These are phyloP conservation scores for Coniferiporia sulphurascens DNA, from an alignment of 1,284 basidiomycete genomes.

Conservation along the genomic window DNA sequence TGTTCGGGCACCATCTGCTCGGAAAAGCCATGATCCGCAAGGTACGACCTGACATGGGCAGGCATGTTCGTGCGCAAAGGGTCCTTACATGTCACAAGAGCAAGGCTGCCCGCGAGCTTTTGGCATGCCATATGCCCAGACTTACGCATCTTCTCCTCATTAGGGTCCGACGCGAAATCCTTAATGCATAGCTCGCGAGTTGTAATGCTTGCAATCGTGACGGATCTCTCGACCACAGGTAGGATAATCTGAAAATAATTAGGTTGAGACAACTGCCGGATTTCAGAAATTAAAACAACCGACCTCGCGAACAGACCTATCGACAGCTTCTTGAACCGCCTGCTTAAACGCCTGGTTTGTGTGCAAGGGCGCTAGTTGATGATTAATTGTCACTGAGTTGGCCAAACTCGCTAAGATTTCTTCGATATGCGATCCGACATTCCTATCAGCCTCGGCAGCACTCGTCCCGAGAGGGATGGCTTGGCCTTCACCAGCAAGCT, in stretches of 20 bases:
- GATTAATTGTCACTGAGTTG: constrained; percentile 76
- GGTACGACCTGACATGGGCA: constrained; percentile 78
- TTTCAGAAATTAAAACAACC: constrained; percentile 21
- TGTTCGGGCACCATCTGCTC: constrained; percentile 73
- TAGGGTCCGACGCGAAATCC: constrained; percentile 94
- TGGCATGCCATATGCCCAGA: constrained; percentile 97
- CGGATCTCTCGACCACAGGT: constrained; percentile 98
- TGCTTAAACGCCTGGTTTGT: constrained; percentile 86
- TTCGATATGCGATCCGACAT: constrained; percentile 67
- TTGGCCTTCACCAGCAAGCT: constrained; percentile 49
- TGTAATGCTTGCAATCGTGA: constrained; percentile 98
- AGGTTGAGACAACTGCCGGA: constrained; percentile 5
- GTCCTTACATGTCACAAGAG: constrained; percentile 98
- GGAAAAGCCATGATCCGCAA: constrained; percentile 82
- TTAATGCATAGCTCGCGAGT: constrained; percentile 94
- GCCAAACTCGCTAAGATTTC: constrained; percentile 73
- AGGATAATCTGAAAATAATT: constrained; percentile 70
- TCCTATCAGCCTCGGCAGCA: constrained; percentile 55
- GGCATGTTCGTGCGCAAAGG: constrained; percentile 91
- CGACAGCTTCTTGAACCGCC: constrained; percentile 87
- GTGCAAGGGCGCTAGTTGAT: constrained; percentile 67
- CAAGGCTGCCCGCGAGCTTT: constrained; percentile 94
- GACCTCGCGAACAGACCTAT: constrained; percentile 92
- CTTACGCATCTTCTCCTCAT: constrained; percentile 86
- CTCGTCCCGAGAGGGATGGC: constrained; percentile 53